Evolutionary conservation across 345 rosid genomes (phyloP), one percentile per base, ranked within the genome.

Genomic region (Syzygium jambos): DNA sequence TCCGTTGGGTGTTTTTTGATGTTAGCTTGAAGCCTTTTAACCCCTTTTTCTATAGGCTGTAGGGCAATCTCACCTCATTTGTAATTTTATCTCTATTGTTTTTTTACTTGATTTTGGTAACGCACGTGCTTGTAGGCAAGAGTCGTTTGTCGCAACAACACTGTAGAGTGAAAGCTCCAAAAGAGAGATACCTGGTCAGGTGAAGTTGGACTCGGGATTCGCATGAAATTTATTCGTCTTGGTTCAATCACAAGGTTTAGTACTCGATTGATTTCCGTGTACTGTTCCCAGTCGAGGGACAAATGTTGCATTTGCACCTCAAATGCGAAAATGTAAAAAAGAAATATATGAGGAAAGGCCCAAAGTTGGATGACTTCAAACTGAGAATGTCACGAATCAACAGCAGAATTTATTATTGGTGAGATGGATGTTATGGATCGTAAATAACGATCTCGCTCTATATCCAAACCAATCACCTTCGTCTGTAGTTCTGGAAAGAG

Each of bases 1-100:
- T 87, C 86, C 78, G 57, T 73, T 85, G 91, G 92, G 92, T 89
- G 85, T 89, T 91, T 93, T 92, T 91, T 80, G 91, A 88, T 88
- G 46, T 29, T 87, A 73, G 83, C 15, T 84, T 86, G 91, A 78
- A 85, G 87, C 78, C 52, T 21, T 84, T 84, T 85, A 41, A 73
- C 29, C 89, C 85, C 87, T 87, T 73, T 68, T 78, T 88, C 88
- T 68, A 87, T 49, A 52, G 91, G 92, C 90, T 89, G 89, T 55
- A 89, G 88, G 87, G 91, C 90, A 68, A 54, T 87, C 84, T 85
- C 90, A 87, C 56, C 46, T 78, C 87, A 78, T 87, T 49, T 91
- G 88, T 90, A 88, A 23, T 51, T 86, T 86, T 52, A 73, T 73
- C 27, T 21, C 4, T 19, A 73, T 73, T 5, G 11, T 85, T 84